Percentiles rank a stretch among this genome's conserved stretches.
These are phyloP conservation scores for Ascoidea asiatica DNA, from an alignment of 805 yeast genomes.

Conservation along the genomic window DNA sequence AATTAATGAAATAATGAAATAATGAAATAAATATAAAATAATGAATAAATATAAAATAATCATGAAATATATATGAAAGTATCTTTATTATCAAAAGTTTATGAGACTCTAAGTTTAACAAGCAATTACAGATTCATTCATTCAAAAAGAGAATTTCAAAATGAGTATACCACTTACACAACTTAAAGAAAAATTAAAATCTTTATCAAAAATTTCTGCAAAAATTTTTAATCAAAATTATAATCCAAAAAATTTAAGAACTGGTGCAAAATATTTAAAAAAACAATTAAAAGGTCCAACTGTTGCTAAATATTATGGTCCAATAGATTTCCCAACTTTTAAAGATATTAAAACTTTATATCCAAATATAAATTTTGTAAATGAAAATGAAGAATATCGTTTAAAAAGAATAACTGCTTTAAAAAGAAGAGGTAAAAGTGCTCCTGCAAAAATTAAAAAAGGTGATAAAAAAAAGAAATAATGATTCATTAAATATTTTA, in stretches of 20 bases:
- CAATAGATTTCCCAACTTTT: slow-evolving; percentile 53
- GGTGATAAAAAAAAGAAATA: slow-evolving; percentile 28
- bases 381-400: slow-evolving; percentile 61
- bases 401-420: slow-evolving; percentile 39
- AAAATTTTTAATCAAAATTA: slow-evolving; percentile 56
- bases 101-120: no score
- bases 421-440: slow-evolving; percentile 84
- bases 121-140: no score
- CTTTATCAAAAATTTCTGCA: slow-evolving; percentile 39
- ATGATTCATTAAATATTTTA: not conserved
- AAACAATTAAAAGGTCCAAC: slow-evolving; percentile 62
- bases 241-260: slow-evolving; percentile 53
- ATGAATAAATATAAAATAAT: no score
- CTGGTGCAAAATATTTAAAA: slow-evolving; percentile 59
- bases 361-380: slow-evolving; percentile 36
- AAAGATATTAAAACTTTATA: slow-evolving; percentile 41
- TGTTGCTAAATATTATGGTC: slow-evolving; percentile 62
- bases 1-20: no score
- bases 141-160: no score
- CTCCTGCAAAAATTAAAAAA: slow-evolving; percentile 61
- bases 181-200: slow-evolving; percentile 7
- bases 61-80: no score
- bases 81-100: no score
- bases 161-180: no score
- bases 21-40: no score